phyloP scores from a whole-genome alignment of 1,139 yeast genomes.

The Scheffersomyces titani region DNA sequence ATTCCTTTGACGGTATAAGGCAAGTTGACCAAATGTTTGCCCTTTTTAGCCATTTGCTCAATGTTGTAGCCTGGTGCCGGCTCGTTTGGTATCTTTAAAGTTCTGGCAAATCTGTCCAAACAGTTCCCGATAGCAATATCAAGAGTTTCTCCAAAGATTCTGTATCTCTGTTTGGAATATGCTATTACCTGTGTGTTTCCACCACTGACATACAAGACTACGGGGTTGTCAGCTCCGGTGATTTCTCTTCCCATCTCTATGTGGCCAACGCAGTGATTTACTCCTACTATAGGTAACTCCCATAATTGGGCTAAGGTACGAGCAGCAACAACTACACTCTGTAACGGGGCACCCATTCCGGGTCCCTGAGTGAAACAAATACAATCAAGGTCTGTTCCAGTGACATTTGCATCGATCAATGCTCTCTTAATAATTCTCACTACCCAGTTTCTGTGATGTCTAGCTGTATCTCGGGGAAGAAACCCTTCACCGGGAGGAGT shows the following conservation, averaged over 20 bases:
- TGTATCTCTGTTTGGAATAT: slow-evolving; percentile 85
- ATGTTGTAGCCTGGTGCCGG: slow-evolving; percentile 98
- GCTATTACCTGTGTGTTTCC: slow-evolving; percentile 99
- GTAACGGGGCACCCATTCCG: slow-evolving; percentile 99
- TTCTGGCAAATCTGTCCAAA: slow-evolving; percentile 92
- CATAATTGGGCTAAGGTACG: slow-evolving; percentile 80
- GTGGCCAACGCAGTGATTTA: slow-evolving; percentile 96
- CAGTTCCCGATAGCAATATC: slow-evolving; percentile 98
- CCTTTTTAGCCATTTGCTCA: slow-evolving; percentile 85
- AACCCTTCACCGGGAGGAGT: slow-evolving; percentile 99
- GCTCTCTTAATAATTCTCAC: slow-evolving; percentile 74
- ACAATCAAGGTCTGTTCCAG: slow-evolving; percentile 69
- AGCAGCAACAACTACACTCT: slow-evolving; percentile 91
- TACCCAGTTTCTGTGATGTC: slow-evolving; percentile 97
- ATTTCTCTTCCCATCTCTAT: slow-evolving; percentile 99
- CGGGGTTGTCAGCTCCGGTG: slow-evolving; percentile 94
- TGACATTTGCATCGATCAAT: slow-evolving; percentile 61
- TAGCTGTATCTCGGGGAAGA: slow-evolving; percentile 91
- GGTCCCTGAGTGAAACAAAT: slow-evolving; percentile 98
- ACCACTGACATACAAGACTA: slow-evolving; percentile 94
- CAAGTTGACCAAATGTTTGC: slow-evolving; percentile 67
- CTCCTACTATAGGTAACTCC: slow-evolving; percentile 87
- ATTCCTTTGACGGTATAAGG: slow-evolving; percentile 98
- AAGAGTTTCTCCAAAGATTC: slow-evolving; percentile 95
- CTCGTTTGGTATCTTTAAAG: slow-evolving; percentile 80